Evolutionary conservation across 2,329 filamentous ascomycete species (phyloP), one percentile per base, ranked within the genome.

Genomic region (Orbilia blumenaviensis): DNA sequence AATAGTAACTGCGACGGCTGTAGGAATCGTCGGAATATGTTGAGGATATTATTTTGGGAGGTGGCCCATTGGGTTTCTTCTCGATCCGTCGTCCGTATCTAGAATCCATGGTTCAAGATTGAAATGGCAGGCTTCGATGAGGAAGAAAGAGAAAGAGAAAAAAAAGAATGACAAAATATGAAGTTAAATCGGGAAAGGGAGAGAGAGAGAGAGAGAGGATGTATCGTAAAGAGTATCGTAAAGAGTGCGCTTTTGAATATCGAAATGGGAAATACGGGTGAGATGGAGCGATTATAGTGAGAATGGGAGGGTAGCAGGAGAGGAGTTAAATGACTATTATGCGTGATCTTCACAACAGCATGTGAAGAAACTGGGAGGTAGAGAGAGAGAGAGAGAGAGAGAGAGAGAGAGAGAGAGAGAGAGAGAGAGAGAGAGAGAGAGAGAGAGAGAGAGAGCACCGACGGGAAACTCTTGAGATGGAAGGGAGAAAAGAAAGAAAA

Each of bases 21-120:
- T 67, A 67, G n/a, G 72, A 76, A 36, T 76, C 72, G 50, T 76
- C 72, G 14, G 72, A 76, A 46, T 76, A 76, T 8, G 52, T 56
- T 14, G 52, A 56, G 23, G 64, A 66, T 54, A 76, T 58, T 61
- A 72, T 72, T 50, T 41, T 58, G 3, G 67, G 67, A 32, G 67
- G 67, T 10, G 67, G 67, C 14, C 67, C 67, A 12, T 41, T 38
- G 2, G 46, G 38, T 25, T 52, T 56, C 10, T 56, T 27, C 16
- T 27, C 52, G 10, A 21, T n/a, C 38, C 52, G 46, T 9, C 48
- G 54, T 16, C 46, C 61, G 29, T 63, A 61, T 58, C 60, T 41
- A n/a, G 67, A 72, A 54, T 72, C 67, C 67, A 72, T 72, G 16
- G 46, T 71, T 67, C 42, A 12, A 42, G 18, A 42, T 9, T 16